Evolutionary conservation across 2,329 filamentous ascomycete species (phyloP), one percentile per base, ranked within the genome.

Genomic region (Colletotrichum brevisporum): DNA sequence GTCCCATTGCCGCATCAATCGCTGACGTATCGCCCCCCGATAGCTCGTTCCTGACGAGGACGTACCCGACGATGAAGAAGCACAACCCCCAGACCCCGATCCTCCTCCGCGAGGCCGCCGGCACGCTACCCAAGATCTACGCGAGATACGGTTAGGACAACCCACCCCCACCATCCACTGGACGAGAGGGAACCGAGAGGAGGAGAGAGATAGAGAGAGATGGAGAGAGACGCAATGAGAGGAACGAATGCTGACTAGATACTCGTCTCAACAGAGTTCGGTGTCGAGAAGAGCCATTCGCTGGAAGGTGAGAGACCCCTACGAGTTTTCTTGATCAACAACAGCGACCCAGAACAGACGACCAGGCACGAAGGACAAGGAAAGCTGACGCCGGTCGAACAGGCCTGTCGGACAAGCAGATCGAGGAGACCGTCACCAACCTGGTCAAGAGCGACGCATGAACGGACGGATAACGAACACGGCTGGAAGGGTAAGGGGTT

Each of bases 11-110:
- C 36, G n/a, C 36, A n/a, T 39, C 57, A 24, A 55, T 58, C 45
- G 62, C 74, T 74, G 70, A 74, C 68, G 52, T n/a, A 10, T 63
- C 63, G 61, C 45, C 27, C 24, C 39, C 55, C 41, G 5, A 58
- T 76, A 98, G 96, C 81, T 91, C 92, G 36, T 99, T 99, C 84
- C 88, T 99, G 74, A 92, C 91, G 73, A 90, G 94, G 80, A 91
- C 94, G 74, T 99, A 99, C 83, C 96, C 96, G 54, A 96, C 93
- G 70, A 98, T 99, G 95, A 99, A 99, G 90, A 97, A 97, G 88
- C 93, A 95, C 88, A 99, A 99, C 86, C 96, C 96, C 66, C 86
- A 93, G 82, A 95, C 89, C 56, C 96, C 96, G 63, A 98, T 99
- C 83, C 86, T 99, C 86, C 91, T 99, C 78, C 93, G 96, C 79